Percentiles rank a stretch among this genome's conserved stretches.
These are phyloP conservation scores for Tolypocladium sp. DNA, from an alignment of 2,329 filamentous ascomycete genomes.

Conservation along the genomic window DNA sequence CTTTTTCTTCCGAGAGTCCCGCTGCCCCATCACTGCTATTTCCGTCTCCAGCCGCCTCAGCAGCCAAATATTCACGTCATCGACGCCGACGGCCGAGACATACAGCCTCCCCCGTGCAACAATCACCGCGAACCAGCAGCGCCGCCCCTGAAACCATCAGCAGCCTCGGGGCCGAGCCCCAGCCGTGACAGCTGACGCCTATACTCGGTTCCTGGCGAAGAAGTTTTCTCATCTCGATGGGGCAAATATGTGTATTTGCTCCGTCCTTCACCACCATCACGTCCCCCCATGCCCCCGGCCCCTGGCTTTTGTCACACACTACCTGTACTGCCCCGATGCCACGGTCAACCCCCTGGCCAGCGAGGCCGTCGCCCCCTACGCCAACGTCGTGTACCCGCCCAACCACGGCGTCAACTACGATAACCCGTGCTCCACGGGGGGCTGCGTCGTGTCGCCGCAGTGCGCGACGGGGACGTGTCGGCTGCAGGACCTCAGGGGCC, in stretches of 20 bases:
- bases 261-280: constrained; percentile 44
- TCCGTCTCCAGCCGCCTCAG: neutral
- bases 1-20: neutral
- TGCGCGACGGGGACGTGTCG: constrained; percentile 40
- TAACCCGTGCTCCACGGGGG: constrained; percentile 35
- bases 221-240: neutral
- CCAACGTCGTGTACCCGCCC: constrained; percentile 17
- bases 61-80: neutral
- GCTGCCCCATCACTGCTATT: neutral
- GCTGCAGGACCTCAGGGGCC: constrained; percentile 35
- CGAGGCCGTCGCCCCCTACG: constrained; percentile 12
- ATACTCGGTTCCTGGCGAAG: neutral
- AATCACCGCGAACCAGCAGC: neutral
- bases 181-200: neutral
- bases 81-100: constrained; percentile 14
- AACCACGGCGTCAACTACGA: constrained; percentile 22
- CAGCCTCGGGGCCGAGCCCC: neutral
- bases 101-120: constrained; percentile 3
- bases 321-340: constrained; percentile 32
- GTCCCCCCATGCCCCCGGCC: constrained; percentile 30
- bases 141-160: neutral
- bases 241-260: constrained; percentile 37
- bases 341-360: constrained; percentile 18
- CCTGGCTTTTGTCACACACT: constrained; percentile 31
- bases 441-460: constrained; percentile 33